These are phyloP conservation scores for Ananas comosus DNA, from an alignment of 176 grass and related monocot genomes.

Conservation along the genomic window DNA sequence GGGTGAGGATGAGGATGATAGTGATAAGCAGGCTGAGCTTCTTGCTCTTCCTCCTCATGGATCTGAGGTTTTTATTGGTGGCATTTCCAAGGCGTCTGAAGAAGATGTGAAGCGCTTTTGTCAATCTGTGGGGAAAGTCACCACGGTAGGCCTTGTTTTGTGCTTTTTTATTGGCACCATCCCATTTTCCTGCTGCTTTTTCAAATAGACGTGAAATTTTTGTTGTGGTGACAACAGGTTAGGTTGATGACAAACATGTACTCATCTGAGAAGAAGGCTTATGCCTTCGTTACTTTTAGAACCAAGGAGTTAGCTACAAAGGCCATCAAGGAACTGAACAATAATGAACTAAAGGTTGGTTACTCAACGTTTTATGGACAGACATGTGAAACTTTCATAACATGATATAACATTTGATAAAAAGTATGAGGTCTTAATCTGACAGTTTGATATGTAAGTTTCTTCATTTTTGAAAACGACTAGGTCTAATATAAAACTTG, in stretches of 20 bases:
- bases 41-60: conserved; percentile 89
- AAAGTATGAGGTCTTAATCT: too few species aligned
- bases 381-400: too few species aligned
- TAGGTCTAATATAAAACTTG: too few species aligned
- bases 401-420: too few species aligned
- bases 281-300: conserved; percentile 78
- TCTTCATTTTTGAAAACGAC: too few species aligned
- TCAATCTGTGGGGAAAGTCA: conserved; percentile 60
- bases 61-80: conserved; percentile 68
- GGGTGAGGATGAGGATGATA: conserved; percentile 19
- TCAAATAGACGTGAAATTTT: conserved; percentile 9
- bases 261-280: conserved; percentile 33
- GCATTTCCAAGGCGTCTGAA: conserved; percentile 52
- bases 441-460: too few species aligned
- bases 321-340: conserved; percentile 60
- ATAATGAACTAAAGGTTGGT: conserved; percentile 55
- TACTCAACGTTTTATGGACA: background rate
- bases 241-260: conserved; percentile 54
- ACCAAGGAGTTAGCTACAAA: conserved; percentile 51
- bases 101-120: conserved; percentile 71
- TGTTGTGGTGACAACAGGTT: conserved; percentile 38
- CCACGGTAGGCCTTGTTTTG: conserved; percentile 51
- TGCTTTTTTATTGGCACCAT: background rate
- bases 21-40: conserved; percentile 45
- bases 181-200: background rate